phyloP scores from a whole-genome alignment of 1,139 yeast genomes.

The Taphrina flavorubra region DNA sequence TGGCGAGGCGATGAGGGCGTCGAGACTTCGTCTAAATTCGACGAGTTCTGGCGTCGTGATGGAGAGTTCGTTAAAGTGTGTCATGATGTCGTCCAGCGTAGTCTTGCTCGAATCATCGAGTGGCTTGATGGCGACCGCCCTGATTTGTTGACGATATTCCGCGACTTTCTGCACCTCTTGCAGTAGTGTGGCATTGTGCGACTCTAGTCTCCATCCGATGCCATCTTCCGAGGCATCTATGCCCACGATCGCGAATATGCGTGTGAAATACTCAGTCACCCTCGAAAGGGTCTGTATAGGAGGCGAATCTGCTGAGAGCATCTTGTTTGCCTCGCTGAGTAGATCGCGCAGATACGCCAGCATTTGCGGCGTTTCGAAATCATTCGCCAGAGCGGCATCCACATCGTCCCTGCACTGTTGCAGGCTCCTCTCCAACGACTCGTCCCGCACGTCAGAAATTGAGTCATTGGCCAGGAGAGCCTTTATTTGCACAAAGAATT shows the following conservation, averaged over 20 bases:
- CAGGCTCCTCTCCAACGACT: constrained; percentile 3
- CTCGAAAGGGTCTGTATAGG: constrained; percentile 1
- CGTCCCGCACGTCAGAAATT: constrained; percentile 46
- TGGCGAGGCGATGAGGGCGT: constrained; percentile 3
- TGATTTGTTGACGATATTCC: constrained; percentile 15
- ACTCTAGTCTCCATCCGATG: constrained; percentile 22
- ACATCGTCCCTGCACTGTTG: constrained; percentile 11
- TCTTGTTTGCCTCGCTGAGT: constrained; percentile 34
- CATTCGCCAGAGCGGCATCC: constrained; percentile 32
- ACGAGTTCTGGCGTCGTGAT: constrained; percentile 13
- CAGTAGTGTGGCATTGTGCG: constrained; percentile 11
- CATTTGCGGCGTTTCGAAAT: constrained; percentile 38
- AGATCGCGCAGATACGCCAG: constrained; percentile 26
- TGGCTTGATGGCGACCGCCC: constrained; percentile 6
- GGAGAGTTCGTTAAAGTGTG: constrained; percentile 1
- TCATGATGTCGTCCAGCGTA: neutral
- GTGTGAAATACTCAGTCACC: constrained; percentile 18
- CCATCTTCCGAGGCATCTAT: constrained; percentile 28
- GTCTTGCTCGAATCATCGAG: neutral
- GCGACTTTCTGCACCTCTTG: constrained; percentile 24
- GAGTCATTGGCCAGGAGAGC: constrained; percentile 54
- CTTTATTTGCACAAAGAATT: constrained; percentile 84
- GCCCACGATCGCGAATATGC: constrained; percentile 27
- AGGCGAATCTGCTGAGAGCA: neutral
- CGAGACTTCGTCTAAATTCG: constrained; percentile 6